Evolutionary conservation across 352 stramenopile genomes (phyloP).

Genomic region (Phytophthora cactorum): DNA sequence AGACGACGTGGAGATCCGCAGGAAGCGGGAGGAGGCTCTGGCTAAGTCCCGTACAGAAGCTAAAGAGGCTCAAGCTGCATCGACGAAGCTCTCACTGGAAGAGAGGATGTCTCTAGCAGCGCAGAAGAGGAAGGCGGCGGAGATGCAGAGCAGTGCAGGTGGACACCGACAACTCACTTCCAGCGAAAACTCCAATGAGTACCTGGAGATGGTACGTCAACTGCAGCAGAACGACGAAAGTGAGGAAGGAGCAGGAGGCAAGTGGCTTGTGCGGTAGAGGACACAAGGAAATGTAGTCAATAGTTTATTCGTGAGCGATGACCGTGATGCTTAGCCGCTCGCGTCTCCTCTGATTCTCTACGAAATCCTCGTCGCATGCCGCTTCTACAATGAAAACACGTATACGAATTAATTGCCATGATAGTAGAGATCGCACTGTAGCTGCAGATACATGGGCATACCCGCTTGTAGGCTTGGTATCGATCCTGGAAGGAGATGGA

Average conservation of each 20-base stretch:
- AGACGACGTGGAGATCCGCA: constrained; percentile 42
- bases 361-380: constrained; percentile 40
- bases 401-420: constrained; percentile 10
- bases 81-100: constrained; percentile 41
- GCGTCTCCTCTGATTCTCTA: constrained; percentile 12
- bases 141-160: constrained; percentile 38
- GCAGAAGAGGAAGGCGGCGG: constrained; percentile 55
- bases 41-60: constrained; percentile 36
- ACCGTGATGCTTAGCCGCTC: constrained; percentile 25
- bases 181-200: constrained; percentile 50
- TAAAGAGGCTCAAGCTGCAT: constrained; percentile 12
- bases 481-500: constrained; percentile 78
- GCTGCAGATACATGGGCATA: constrained; percentile 22
- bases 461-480: constrained; percentile 70
- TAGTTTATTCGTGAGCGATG: constrained; percentile 38
- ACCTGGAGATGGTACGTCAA: constrained; percentile 69
- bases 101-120: constrained; percentile 70
- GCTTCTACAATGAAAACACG: constrained; percentile 49
- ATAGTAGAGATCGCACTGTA: neutral
- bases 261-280: constrained; percentile 74
- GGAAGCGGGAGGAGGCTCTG: constrained; percentile 51
- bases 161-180: constrained; percentile 12
- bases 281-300: constrained; percentile 14
- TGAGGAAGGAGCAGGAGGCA: constrained; percentile 52
- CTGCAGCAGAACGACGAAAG: constrained; percentile 64